Base-by-base conservation (phyloP, 2,329 filamentous ascomycete species). In the Penicillium sp. region DNA sequence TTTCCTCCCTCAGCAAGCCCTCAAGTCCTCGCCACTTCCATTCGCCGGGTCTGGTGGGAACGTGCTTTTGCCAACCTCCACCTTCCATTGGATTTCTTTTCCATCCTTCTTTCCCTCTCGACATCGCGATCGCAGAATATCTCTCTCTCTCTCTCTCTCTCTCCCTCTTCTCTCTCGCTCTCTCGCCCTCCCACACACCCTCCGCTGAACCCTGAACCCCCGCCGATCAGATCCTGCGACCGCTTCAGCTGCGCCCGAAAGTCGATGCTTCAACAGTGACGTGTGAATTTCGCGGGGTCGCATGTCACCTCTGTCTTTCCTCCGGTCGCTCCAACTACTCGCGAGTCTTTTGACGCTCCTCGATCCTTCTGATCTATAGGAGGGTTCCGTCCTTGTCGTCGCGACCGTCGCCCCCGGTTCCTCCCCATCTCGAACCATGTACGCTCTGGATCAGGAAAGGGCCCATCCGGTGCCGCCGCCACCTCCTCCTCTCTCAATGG, bases 401-500 rank as follows among this genome's bases (percentile, higher is more conserved):
- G 21, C 41, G 4, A 52, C 23, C 21, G n/a, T 50, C 51, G 53
- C 49, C 58, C 64, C 54, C 51, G 61, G 61, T 61, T 63, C 61
- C 58, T 60, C 46, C 39, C 46, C 56, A 50, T 57, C 60, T 51
- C 57, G 61, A 63, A 65, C 63, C 61, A 73, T 73, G 70, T 73
- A 73, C 61, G 62, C 68, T 48, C 55, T 71, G 43, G 70, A 72
- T 49, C 62, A 65, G 47, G 68, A 73, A 49, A 67, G 70, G 60
- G 58, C 67, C 50, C 68, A 72, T 61, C 65, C 64, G 46, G 60
- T 65, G 37, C 68, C 68, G 47, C 67, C 66, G 40, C 66, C 64
- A 24, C 69, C 67, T 23, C 70, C 71, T 33, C 67, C 70, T 18
- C 68, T 74, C 55, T 68, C 67, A 58, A 73, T 72, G 68, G 71